Evolutionary conservation across 345 rosid species (phyloP).

Genomic region (Firmiana major): DNA sequence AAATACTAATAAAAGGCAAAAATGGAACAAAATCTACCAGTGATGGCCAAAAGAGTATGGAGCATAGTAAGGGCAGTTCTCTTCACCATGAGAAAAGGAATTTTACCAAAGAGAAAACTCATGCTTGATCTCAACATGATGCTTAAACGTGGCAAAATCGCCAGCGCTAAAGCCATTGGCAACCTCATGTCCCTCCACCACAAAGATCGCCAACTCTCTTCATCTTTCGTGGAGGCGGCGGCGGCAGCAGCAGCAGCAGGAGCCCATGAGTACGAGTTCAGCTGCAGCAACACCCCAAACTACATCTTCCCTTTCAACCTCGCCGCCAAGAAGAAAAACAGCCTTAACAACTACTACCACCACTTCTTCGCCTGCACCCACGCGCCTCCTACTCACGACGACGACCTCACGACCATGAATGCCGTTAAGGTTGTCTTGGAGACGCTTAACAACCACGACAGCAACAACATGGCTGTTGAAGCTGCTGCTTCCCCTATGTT

Average conservation of each 20-base stretch:
- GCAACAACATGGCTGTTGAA: slow-evolving; percentile 27
- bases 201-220: not conserved
- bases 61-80: slow-evolving; percentile 52
- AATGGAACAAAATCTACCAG: slow-evolving; percentile 42
- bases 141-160: slow-evolving; percentile 79
- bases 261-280: slow-evolving; percentile 73
- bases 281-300: slow-evolving; percentile 86
- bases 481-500: slow-evolving; percentile 47
- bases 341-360: slow-evolving; percentile 21
- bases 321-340: slow-evolving; percentile 35
- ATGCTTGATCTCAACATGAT: slow-evolving; percentile 65
- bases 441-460: slow-evolving; percentile 42
- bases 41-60: slow-evolving; percentile 56
- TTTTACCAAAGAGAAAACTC: slow-evolving; percentile 51
- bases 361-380: slow-evolving; percentile 58
- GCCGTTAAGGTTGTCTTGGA: slow-evolving; percentile 55
- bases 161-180: slow-evolving; percentile 44
- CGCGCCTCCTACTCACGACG: slow-evolving; percentile 56
- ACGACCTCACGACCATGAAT: slow-evolving; percentile 32
- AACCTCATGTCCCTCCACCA: slow-evolving; percentile 59
- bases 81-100: slow-evolving; percentile 71
- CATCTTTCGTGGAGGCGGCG: not conserved
- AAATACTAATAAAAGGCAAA: not conserved
- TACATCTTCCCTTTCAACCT: slow-evolving; percentile 44
- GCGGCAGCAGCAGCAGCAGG: not conserved